Conservation (phyloP, 306 rosid genomes). For the Vigna nakashimae region DNA sequence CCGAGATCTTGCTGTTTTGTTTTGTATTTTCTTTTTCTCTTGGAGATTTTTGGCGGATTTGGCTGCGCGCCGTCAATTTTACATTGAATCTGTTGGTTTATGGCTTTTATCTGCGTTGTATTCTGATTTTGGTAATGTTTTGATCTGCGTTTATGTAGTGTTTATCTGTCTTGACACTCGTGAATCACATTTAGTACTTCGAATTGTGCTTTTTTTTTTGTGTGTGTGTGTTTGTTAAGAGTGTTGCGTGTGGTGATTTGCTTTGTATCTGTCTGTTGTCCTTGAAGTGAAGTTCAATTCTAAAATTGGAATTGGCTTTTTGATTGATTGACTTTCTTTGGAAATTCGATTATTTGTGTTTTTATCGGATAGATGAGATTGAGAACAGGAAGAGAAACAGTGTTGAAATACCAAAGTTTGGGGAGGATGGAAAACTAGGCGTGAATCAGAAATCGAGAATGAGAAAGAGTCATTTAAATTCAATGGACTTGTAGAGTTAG, state of each 20-base stretch:
- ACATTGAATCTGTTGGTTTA: conserved; percentile 37
- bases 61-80: conserved; percentile 37
- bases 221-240: not conserved
- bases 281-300: conserved; percentile 32
- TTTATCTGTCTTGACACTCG: conserved; percentile 1
- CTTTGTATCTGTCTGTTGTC: conserved; percentile 4
- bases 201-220: conserved; percentile 5
- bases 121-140: conserved; percentile 20
- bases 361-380: not conserved
- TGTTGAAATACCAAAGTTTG: not conserved
- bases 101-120: not conserved
- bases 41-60: not conserved
- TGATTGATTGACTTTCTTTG: not conserved
- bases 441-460: conserved; percentile 21
- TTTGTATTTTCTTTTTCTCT: not conserved
- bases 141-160: conserved; percentile 42
- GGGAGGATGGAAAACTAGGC: conserved; percentile 2
- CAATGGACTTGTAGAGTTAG: not conserved
- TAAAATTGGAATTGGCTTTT: conserved; percentile 28
- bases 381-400: not conserved
- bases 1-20: conserved; percentile 62
- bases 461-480: not conserved
- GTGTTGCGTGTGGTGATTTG: conserved; percentile 34
- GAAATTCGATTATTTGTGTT: not conserved
- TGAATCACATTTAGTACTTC: conserved; percentile 14